A percentile compares a stretch with the other conserved stretches of the same genome.
Conservation (phyloP, 805 yeast genomes). For the Suhomyces faveliae region DNA sequence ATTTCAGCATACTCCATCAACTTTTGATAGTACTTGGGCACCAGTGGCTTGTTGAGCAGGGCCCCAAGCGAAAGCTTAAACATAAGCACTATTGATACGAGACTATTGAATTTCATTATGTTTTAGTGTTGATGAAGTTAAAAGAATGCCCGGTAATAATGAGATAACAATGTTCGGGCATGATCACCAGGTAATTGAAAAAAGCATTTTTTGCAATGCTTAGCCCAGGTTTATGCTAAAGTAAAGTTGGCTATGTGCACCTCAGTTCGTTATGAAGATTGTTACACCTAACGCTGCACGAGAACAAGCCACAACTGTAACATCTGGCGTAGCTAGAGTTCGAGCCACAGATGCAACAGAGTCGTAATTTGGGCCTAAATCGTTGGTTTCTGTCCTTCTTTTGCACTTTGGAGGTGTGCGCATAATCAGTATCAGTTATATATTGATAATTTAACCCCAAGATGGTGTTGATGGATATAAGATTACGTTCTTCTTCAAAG, state of each 20-base stretch:
- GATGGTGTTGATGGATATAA: slow-evolving; percentile 43
- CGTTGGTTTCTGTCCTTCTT: slow-evolving; percentile 8
- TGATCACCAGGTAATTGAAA: not conserved
- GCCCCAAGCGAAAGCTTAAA: not conserved
- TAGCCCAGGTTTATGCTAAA: not conserved
- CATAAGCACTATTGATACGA: not conserved
- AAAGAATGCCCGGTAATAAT: not conserved
- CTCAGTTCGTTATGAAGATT: slow-evolving; percentile 42
- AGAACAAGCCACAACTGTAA: slow-evolving; percentile 37
- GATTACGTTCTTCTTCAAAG: slow-evolving; percentile 45
- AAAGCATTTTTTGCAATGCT: not conserved
- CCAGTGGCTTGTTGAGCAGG: not conserved
- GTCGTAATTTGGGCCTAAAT: slow-evolving; percentile 33
- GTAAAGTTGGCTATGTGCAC: slow-evolving; percentile 17
- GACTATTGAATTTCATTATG: not conserved
- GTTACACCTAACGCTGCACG: slow-evolving; percentile 41
- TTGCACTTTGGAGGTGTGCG: slow-evolving; percentile 13
- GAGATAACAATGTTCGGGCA: not conserved
- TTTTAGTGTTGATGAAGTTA: not conserved
- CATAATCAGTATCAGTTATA: slow-evolving; percentile 32
- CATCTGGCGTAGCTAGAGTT: slow-evolving; percentile 40
- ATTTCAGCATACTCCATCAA: slow-evolving; percentile 34
- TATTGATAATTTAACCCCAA: slow-evolving; percentile 40
- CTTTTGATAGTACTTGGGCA: slow-evolving; percentile 17
- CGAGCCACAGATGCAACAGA: slow-evolving; percentile 43